Evolutionary conservation across 2,329 filamentous ascomycete genomes (phyloP), one percentile per base, ranked within the genome.

Genomic region (Torrubiellomyces zombiae): DNA sequence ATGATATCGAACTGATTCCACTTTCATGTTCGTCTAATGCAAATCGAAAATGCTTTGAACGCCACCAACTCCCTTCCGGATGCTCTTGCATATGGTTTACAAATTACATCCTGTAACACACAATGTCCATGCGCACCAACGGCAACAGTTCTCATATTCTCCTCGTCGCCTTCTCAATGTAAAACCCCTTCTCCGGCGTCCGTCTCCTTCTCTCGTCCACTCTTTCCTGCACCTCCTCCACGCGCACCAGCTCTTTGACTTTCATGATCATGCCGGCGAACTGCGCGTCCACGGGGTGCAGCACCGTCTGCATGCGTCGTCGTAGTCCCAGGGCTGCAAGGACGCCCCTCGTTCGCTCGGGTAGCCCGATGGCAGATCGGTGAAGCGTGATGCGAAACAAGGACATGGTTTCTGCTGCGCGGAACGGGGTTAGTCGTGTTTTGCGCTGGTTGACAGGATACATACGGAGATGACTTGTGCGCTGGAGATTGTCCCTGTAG

Each of bases 361-460:
- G 85, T 23, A 94, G 72, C 33, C 85, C 85, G 53, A 94, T 94
- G 42, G 77, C 75, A 29, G 77, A 85, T 46, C 85, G 80, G 55
- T 89, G 69, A 29, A 93, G 76, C 24, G 82, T 92, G 50, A 94
- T 81, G 47, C 80, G 76, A 64, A 94, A 94, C 63, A 68, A 92
- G 29, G 73, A 62, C 75, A 83, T 83, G 12, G n/a, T n/a, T n/a
- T n/a, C n/a, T n/a, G n/a, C n/a, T n/a, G n/a, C n/a, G n/a, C n/a
- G n/a, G n/a, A n/a, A n/a, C n/a, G n/a, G n/a, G n/a, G n/a, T n/a
- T n/a, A n/a, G n/a, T n/a, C n/a, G n/a, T n/a, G n/a, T n/a, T n/a
- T n/a, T n/a, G n/a, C n/a, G n/a, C n/a, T n/a, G n/a, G n/a, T n/a
- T n/a, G n/a, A n/a, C n/a, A n/a, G n/a, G n/a, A n/a, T n/a, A n/a